Conservation (phyloP, 768 basidiomycete genomes). For the Neoboletus brunneissimus region DNA sequence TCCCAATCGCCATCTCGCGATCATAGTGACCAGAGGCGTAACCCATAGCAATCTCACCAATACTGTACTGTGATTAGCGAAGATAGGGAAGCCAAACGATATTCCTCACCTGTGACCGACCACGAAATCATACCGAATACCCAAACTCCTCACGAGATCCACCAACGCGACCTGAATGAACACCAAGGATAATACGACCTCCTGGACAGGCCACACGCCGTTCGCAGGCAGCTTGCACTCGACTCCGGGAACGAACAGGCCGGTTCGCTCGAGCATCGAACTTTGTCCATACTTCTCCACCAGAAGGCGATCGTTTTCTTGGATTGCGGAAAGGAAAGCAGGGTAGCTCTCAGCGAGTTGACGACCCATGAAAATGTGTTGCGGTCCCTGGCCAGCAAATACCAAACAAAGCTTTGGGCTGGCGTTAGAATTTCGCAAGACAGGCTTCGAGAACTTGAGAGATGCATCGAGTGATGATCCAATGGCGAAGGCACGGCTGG, state of each 20-base stretch:
- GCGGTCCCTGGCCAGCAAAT: constrained; percentile 37
- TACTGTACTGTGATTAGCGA: constrained; percentile 14
- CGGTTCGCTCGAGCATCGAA: constrained; percentile 35
- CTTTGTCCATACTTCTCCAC: constrained; percentile 25
- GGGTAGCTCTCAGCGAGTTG: constrained; percentile 33
- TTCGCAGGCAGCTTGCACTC: constrained; percentile 21
- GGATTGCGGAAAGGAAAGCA: constrained; percentile 29
- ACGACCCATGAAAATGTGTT: constrained; percentile 37
- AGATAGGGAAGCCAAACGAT: background rate
- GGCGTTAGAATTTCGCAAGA: constrained; percentile 20
- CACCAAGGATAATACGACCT: constrained; percentile 33
- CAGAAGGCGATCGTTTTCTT: constrained; percentile 34
- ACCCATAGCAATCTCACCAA: constrained; percentile 38
- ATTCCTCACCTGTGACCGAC: constrained; percentile 34
- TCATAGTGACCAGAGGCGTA: constrained; percentile 38
- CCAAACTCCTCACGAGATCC: constrained; percentile 32
- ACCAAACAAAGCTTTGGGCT: constrained; percentile 35
- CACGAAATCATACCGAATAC: constrained; percentile 33
- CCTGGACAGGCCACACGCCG: constrained; percentile 33
- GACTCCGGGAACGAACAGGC: constrained; percentile 31
- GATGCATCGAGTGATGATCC: constrained; percentile 20
- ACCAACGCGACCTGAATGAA: constrained; percentile 35
- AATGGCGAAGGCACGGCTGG: constrained; percentile 26
- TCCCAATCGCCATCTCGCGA: constrained; percentile 33
- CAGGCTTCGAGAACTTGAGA: constrained; percentile 31